Evolutionary conservation across 2,329 filamentous ascomycete genomes (phyloP).

Genomic region (Cercospora berteroae): DNA sequence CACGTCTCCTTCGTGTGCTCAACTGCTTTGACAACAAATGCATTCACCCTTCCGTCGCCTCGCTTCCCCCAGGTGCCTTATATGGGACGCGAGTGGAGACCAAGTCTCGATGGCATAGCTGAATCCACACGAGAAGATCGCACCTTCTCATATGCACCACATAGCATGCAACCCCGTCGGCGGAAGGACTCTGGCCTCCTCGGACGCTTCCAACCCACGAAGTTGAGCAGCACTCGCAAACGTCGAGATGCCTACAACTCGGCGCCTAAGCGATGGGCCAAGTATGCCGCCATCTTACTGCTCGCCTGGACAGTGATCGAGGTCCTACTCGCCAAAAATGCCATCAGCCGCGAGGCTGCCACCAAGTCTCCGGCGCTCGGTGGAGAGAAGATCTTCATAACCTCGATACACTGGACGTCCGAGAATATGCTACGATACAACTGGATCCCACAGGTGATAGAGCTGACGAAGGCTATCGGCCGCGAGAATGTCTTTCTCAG

Average conservation of each 20-base stretch:
- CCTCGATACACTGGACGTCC: slow-evolving; percentile 68
- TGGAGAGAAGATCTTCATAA: slow-evolving; percentile 58
- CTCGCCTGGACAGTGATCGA: slow-evolving; percentile 28
- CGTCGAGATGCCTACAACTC: slow-evolving; percentile 3
- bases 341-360: slow-evolving; percentile 18
- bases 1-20: not conserved
- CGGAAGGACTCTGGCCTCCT: slow-evolving; percentile 10
- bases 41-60: not conserved
- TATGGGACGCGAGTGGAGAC: slow-evolving; percentile 12
- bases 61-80: not conserved
- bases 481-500: slow-evolving; percentile 65
- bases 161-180: slow-evolving; percentile 11
- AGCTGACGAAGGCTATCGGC: slow-evolving; percentile 58
- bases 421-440: slow-evolving; percentile 58
- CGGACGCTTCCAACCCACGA: slow-evolving; percentile 5
- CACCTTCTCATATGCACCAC: slow-evolving; percentile 8
- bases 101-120: slow-evolving; percentile 12
- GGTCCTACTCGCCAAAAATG: slow-evolving; percentile 22
- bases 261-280: slow-evolving; percentile 13
- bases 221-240: not conserved
- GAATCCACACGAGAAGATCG: slow-evolving; percentile 13
- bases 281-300: slow-evolving; percentile 19
- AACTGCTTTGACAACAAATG: not conserved
- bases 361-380: slow-evolving; percentile 21
- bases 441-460: slow-evolving; percentile 62